Evolutionary conservation across 2,329 filamentous ascomycete species (phyloP), one percentile per base, ranked within the genome.

Genomic region (Dothiorella sarmentorum): DNA sequence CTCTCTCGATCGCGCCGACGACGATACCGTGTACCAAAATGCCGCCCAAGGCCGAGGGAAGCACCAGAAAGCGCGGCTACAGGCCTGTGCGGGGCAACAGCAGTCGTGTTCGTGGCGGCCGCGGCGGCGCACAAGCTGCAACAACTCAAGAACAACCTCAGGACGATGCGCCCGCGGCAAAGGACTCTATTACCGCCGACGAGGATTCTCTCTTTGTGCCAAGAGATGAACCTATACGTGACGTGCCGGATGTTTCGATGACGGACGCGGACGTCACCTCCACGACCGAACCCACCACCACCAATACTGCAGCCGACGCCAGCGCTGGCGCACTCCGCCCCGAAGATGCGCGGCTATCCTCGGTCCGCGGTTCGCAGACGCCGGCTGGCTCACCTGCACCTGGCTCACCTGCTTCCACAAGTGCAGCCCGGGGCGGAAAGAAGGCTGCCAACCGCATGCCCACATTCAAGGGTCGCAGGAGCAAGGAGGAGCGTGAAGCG

Each of bases 401-500:
- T 31, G 70, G 68, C 2, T 64, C 67, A 27, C 69, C 69, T 38
- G 66, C 68, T 7, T 71, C 70, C 1, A 68, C 67, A 3, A 68
- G 69, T 18, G 67, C 68, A 17, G 63, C 62, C 4, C 61, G 65
- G 56, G 67, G 69, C 24, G 61, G 51, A 5, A 73, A 70, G 57
- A 67, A 67, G 51, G 63, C 65, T n/a, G 24, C 43, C 15, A 58
- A 62, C 27, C 61, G 66, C 7, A 69, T 71, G 52, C 77, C 77
- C 4, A 74, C 73, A 35, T 77, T 76, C 59, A 74, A 70, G 15
- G 75, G 74, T 11, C 70, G 77, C 55, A 66, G 77, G 56, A 78
- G 74, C 61, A 76, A 77, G 61, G 72, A 74, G 40, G 73, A 75
- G 44, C 69, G 76, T 59, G 75, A 74, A 27, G 75, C 76, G 49